These are phyloP conservation scores for Globisporangium spinosum DNA, from an alignment of 352 stramenopile species.

Conservation along the genomic window DNA sequence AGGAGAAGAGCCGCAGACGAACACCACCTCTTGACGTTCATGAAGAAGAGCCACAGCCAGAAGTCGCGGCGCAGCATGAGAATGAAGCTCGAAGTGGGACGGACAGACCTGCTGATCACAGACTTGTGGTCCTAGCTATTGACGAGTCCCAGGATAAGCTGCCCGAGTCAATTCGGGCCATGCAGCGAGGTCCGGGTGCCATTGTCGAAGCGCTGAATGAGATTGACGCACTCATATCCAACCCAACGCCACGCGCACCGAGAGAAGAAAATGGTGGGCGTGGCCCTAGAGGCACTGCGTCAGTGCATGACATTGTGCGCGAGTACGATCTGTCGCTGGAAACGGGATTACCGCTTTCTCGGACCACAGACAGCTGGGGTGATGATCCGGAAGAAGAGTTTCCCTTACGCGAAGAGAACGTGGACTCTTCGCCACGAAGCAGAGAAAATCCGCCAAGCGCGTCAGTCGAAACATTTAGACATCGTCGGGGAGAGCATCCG, in stretches of 20 bases:
- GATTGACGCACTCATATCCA: slow-evolving; percentile 45
- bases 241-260: slow-evolving; percentile 13
- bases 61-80: slow-evolving; percentile 8
- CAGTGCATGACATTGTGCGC: slow-evolving; percentile 38
- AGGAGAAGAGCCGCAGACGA: slow-evolving; percentile 14
- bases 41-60: slow-evolving; percentile 9
- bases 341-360: slow-evolving; percentile 47
- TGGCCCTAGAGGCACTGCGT: background rate
- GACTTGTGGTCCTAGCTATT: slow-evolving; percentile 14
- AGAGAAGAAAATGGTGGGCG: slow-evolving; percentile 15
- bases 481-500: slow-evolving; percentile 1
- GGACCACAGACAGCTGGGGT: slow-evolving; percentile 60
- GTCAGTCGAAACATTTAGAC: background rate
- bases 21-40: slow-evolving; percentile 3
- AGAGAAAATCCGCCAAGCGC: background rate
- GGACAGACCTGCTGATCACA: slow-evolving; percentile 4
- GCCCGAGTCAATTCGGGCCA: slow-evolving; percentile 28
- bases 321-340: slow-evolving; percentile 49
- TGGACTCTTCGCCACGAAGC: background rate
- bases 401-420: slow-evolving; percentile 3
- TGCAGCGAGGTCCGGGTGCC: slow-evolving; percentile 34
- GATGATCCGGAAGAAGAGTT: slow-evolving; percentile 27
- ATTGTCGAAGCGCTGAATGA: slow-evolving; percentile 48
- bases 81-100: slow-evolving; percentile 14
- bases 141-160: slow-evolving; percentile 25